phyloP scores from a whole-genome alignment of 78 protist genomes.

The Dictyostelium firmibasis region DNA sequence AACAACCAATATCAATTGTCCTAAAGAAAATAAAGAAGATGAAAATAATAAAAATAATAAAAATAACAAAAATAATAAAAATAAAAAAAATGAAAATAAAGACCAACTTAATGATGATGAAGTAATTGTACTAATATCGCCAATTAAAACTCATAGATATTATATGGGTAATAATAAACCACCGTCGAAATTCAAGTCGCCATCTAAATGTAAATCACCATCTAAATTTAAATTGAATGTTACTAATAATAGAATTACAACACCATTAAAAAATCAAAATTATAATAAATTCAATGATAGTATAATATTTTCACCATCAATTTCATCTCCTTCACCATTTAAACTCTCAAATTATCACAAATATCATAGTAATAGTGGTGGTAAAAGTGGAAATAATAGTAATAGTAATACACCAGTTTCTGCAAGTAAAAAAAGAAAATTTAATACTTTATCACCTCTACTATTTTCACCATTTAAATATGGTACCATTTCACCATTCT shows the following conservation, averaged over 20 bases:
- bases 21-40: background rate
- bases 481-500: background rate
- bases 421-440: conserved; percentile 1
- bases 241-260: background rate
- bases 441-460: background rate
- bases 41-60: background rate
- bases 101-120: background rate
- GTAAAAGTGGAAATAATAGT: background rate
- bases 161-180: background rate
- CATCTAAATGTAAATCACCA: background rate
- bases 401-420: background rate
- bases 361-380: background rate
- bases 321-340: background rate
- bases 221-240: background rate
- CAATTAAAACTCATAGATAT: background rate
- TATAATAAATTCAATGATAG: background rate
- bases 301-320: conserved; percentile 11
- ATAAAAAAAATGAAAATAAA: background rate
- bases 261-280: conserved; percentile 24
- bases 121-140: background rate
- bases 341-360: background rate
- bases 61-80: too few relatives aligned
- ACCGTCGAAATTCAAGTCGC: background rate
- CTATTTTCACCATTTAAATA: conserved; percentile 38
- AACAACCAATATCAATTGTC: background rate